Percentiles rank a stretch among this genome's conserved stretches.
Evolutionary conservation across 2,329 filamentous ascomycete genomes (phyloP).

Genomic region (Pseudogymnoascus sp.): DNA sequence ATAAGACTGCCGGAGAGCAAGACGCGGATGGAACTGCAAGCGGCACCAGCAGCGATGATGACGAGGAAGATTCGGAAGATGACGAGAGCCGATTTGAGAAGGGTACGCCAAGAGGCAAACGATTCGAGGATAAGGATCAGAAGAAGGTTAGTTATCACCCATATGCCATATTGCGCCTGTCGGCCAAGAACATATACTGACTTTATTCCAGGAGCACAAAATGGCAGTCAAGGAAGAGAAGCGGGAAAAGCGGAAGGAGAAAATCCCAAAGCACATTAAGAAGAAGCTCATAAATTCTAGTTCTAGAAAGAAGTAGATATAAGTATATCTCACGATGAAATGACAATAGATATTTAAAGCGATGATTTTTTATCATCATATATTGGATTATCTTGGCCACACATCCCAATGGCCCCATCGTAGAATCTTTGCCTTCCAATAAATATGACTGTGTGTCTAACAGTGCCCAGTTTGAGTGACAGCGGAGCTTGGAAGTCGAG

Average conservation of each 20-base stretch:
- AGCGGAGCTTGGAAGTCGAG: background rate
- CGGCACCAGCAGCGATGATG: slow-evolving; percentile 31
- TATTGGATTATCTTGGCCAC: background rate
- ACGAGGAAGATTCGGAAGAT: slow-evolving; percentile 36
- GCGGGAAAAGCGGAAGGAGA: slow-evolving; percentile 83
- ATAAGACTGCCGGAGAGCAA: slow-evolving; percentile 45
- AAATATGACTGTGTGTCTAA: background rate
- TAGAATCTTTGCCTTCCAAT: background rate
- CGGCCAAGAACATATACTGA: slow-evolving; percentile 19
- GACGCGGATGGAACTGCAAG: slow-evolving; percentile 36
- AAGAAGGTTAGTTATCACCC: slow-evolving; percentile 55
- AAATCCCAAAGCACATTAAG: slow-evolving; percentile 95
- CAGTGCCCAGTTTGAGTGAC: background rate
- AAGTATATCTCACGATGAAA: slow-evolving; percentile 8
- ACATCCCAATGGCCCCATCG: background rate
- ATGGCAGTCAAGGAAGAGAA: slow-evolving; percentile 90
- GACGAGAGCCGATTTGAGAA: slow-evolving; percentile 55
- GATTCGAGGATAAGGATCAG: slow-evolving; percentile 83
- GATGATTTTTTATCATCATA: background rate
- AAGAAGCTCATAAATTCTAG: slow-evolving; percentile 67
- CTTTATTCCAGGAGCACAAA: slow-evolving; percentile 58
- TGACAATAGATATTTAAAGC: slow-evolving; percentile 8
- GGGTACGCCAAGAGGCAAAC: slow-evolving; percentile 67
- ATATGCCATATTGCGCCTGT: background rate
- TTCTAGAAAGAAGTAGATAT: slow-evolving; percentile 56